phyloP scores from a whole-genome alignment of 805 yeast species.

The Cyberlindnera sargentensis region DNA sequence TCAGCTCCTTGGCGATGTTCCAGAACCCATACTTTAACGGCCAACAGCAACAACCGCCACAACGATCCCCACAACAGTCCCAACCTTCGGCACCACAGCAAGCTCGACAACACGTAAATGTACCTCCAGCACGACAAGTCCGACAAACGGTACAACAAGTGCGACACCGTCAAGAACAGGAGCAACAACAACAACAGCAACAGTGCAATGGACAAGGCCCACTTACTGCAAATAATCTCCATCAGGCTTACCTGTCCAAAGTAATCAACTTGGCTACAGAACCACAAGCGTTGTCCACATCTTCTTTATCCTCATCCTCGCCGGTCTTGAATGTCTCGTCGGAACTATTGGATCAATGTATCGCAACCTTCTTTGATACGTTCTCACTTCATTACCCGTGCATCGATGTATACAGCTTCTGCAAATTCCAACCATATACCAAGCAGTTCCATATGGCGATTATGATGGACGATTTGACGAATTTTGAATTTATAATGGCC shows the following conservation, averaged over 20 bases:
- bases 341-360: slow-evolving; percentile 20
- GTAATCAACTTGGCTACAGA: slow-evolving; percentile 1
- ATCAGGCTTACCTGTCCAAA: slow-evolving; percentile 5
- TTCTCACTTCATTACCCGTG: slow-evolving; percentile 7
- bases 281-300: not conserved
- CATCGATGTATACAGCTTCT: slow-evolving; percentile 5
- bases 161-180: no score
- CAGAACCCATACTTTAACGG: not conserved
- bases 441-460: not conserved
- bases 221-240: slow-evolving; percentile 3
- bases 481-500: slow-evolving; percentile 44
- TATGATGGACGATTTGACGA: slow-evolving; percentile 17
- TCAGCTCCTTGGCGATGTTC: slow-evolving; percentile 4
- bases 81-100: not conserved
- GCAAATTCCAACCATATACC: slow-evolving; percentile 23
- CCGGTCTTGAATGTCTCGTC: not conserved
- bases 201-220: not conserved
- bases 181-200: not conserved
- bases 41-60: not conserved
- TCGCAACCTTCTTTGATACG: slow-evolving; percentile 36
- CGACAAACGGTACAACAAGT: no score
- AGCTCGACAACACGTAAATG: no score
- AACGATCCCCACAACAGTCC: slow-evolving; percentile 1
- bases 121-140: no score
- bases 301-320: slow-evolving; percentile 2